Base-by-base conservation (phyloP, 2,329 filamentous ascomycete species). In the Ceratocystis alfenasii region DNA sequence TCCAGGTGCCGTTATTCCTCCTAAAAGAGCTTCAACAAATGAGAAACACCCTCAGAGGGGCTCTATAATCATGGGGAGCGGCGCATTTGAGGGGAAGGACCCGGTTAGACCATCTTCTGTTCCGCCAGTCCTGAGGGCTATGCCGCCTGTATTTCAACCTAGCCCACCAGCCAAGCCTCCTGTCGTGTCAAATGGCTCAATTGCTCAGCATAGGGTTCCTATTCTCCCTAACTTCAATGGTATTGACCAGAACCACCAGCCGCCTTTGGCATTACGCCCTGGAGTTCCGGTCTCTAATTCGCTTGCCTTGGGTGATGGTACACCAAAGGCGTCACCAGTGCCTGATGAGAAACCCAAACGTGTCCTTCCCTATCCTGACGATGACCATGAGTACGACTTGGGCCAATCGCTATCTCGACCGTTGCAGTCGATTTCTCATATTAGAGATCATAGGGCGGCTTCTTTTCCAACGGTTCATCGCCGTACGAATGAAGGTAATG, bases 281-380 rank as follows among this genome's bases (percentile, higher is more conserved):
- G 65, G 65, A 12, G 17, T 67, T 44, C 28, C 50, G 2, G 62
- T 57, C 6, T 25, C 62, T 12, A 53, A 67, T 3, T 53, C 33
- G 2, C 12, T 64, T 8, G 6, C 53, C 15, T 22, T 53, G 59
- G n/a, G 6, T 48, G 17, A 36, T 15, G 12, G 5, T 33, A 17
- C 15, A n/a, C 17, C 17, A 36, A 50, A 10, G 10, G 17, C 48
- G 4, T 2, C 17, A 3, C 20, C 48, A 22, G 48, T 50, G 48
- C 6, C 44, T 63, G 28, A 36, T 20, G 1, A 30, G 5, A 65
- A 48, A 12, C 45, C 59, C 33, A 46, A 46, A 10, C 20, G n/a
- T 6, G 25, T 50, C n/a, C 41, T 67, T 20, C 66, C 66, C 2
- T 67, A 67, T 30, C 66, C 66, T 6, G 66, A 65, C 20, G 66